phyloP scores from a whole-genome alignment of 345 rosid genomes.

The Balakata baccata region DNA sequence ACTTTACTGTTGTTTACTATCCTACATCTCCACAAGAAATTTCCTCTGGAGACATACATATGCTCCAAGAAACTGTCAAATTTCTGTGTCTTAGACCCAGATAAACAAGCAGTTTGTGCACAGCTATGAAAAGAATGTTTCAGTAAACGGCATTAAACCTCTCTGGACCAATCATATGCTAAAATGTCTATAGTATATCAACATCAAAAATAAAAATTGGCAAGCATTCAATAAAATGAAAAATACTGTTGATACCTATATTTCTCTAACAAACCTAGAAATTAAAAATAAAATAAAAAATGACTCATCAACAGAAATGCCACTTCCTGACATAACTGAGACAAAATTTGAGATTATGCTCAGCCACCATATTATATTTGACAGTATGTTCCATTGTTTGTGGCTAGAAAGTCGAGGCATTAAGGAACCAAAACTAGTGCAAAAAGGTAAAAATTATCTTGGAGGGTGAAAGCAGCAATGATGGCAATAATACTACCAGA shows the following conservation, averaged over 20 bases:
- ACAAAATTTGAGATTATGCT: not conserved
- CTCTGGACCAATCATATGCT: not conserved
- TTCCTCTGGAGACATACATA: not conserved
- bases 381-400: not conserved
- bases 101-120: not conserved
- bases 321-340: not conserved
- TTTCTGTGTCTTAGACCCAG: not conserved
- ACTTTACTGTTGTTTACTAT: not conserved
- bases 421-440: not conserved
- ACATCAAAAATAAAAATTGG: not conserved
- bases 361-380: not conserved
- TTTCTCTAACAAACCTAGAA: not conserved
- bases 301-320: not conserved
- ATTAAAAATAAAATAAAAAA: too few relatives aligned
- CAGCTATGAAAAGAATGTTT: not conserved
- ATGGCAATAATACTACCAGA: not conserved
- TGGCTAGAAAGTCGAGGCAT: not conserved
- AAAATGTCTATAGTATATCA: not conserved
- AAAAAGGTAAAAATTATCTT: not conserved
- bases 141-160: not conserved
- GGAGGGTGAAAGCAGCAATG: not conserved
- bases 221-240: not conserved
- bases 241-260: not conserved
- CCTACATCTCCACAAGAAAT: not conserved
- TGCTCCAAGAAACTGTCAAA: not conserved